Conservation (phyloP, 495 filamentous ascomycete genomes). For the Talaromyces adpressus region DNA sequence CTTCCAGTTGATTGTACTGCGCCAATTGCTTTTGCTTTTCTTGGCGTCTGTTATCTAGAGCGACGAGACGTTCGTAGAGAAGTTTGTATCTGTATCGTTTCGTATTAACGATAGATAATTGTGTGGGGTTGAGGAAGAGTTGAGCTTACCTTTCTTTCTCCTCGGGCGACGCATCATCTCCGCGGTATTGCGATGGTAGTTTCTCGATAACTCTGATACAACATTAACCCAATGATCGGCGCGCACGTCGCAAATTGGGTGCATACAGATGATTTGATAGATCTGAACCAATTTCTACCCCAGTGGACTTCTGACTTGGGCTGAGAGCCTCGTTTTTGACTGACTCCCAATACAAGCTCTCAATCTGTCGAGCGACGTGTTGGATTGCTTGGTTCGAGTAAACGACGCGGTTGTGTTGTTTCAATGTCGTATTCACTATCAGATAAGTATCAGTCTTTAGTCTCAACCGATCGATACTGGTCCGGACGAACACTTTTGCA, state of each 20-base stretch:
- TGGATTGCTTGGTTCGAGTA: conserved; percentile 70
- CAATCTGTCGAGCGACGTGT: conserved; percentile 78
- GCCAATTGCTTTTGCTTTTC: conserved; percentile 48
- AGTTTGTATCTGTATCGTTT: conserved; percentile 45
- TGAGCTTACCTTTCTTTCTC: conserved; percentile 15
- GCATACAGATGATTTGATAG: conserved; percentile 39
- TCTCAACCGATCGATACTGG: conserved; percentile 18
- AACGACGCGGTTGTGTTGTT: conserved; percentile 62
- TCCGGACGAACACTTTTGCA: conserved; percentile 39
- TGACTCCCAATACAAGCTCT: conserved; percentile 58
- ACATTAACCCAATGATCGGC: conserved; percentile 12
- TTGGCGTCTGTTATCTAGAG: conserved; percentile 45
- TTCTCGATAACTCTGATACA: conserved; percentile 33
- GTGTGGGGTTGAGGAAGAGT: conserved; percentile 12
- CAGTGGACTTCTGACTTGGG: conserved; percentile 24
- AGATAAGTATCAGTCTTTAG: conserved; percentile 11
- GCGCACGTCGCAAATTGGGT: neutral
- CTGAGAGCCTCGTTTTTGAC: conserved; percentile 39
- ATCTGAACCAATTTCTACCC: conserved; percentile 36
- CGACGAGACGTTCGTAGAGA: conserved; percentile 42
- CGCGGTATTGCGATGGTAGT: conserved; percentile 26
- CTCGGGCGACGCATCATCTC: conserved; percentile 22
- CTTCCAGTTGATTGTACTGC: conserved; percentile 48
- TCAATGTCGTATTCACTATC: conserved; percentile 57
- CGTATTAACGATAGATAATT: conserved; percentile 17